Conservation (phyloP, 2,329 filamentous ascomycete genomes). For the Epichloe amarillans region DNA sequence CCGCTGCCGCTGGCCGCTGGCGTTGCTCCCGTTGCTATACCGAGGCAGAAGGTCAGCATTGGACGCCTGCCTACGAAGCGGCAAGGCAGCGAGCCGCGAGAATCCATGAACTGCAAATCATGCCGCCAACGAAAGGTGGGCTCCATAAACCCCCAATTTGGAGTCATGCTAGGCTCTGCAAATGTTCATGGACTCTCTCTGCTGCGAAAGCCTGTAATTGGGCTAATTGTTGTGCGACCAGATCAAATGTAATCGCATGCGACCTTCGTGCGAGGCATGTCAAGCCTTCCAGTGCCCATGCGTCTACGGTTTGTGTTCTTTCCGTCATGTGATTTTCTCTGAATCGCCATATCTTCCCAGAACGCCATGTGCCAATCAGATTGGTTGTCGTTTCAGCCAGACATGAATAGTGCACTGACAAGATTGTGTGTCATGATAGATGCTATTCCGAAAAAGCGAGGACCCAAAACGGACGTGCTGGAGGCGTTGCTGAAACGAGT, state of each 20-base stretch:
- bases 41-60: conserved; percentile 68
- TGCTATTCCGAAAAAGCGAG: conserved; percentile 78
- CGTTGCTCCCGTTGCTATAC: conserved; percentile 39
- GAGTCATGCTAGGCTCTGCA: background rate
- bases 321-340: too few species aligned
- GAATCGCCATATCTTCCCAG: background rate
- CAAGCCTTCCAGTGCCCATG: conserved; percentile 81
- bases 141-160: background rate
- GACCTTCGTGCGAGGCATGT: conserved; percentile 77
- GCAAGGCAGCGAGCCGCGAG: conserved; percentile 61
- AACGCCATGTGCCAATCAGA: background rate
- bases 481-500: conserved; percentile 76
- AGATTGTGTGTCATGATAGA: conserved; percentile 35
- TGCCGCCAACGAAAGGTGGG: conserved; percentile 81
- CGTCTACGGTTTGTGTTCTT: conserved; percentile 58
- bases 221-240: conserved; percentile 21
- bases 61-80: conserved; percentile 62
- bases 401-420: background rate
- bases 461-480: conserved; percentile 79
- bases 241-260: conserved; percentile 85
- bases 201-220: background rate
- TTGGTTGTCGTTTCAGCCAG: background rate
- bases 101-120: conserved; percentile 93
- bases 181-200: background rate
- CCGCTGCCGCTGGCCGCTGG: background rate